phyloP scores from a whole-genome alignment of 192 early-diverging fungal species.

The Coemansia erecta region DNA sequence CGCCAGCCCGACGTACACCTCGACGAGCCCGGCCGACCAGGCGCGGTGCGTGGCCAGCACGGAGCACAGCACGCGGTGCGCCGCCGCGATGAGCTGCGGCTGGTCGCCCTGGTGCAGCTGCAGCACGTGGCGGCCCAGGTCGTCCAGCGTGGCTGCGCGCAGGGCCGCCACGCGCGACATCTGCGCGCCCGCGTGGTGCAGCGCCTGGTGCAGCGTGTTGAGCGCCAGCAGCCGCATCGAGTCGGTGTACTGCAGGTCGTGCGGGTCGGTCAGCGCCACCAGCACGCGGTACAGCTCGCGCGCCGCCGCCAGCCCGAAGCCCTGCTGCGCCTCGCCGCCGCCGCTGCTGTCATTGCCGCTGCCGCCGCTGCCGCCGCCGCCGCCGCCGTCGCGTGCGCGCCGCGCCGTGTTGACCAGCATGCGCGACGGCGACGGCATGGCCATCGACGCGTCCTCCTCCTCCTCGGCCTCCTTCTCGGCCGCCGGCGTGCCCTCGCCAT shows the following conservation, averaged over 20 bases:
- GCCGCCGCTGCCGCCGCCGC: neutral
- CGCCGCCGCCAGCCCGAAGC: constrained; percentile 77
- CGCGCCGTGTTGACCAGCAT: constrained; percentile 34
- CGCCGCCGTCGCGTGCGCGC: neutral
- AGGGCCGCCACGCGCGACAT: constrained; percentile 64
- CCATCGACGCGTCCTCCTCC: constrained; percentile 13
- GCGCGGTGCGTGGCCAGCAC: constrained; percentile 45
- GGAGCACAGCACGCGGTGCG: constrained; percentile 56
- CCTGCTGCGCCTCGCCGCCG: too few relatives aligned
- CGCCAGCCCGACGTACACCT: constrained; percentile 52
- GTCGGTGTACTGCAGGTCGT: constrained; percentile 89
- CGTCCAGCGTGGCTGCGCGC: constrained; percentile 72
- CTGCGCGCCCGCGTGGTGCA: constrained; percentile 82
- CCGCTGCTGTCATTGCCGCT: neutral
- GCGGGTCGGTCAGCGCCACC: constrained; percentile 85
- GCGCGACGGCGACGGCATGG: constrained; percentile 30
- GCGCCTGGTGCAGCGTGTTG: constrained; percentile 77
- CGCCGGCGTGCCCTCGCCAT: constrained; percentile 2
- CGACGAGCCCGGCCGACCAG: constrained; percentile 42
- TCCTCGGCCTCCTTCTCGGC: constrained; percentile 15
- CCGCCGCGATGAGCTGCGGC: constrained; percentile 27
- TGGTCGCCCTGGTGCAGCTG: constrained; percentile 59
- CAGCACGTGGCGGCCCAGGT: constrained; percentile 83
- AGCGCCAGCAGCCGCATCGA: constrained; percentile 88
- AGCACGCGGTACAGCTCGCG: constrained; percentile 88